Percentiles rank a stretch among this genome's conserved stretches.
Conservation (phyloP, 2,329 filamentous ascomycete species). For the Aspergillus tanneri region DNA sequence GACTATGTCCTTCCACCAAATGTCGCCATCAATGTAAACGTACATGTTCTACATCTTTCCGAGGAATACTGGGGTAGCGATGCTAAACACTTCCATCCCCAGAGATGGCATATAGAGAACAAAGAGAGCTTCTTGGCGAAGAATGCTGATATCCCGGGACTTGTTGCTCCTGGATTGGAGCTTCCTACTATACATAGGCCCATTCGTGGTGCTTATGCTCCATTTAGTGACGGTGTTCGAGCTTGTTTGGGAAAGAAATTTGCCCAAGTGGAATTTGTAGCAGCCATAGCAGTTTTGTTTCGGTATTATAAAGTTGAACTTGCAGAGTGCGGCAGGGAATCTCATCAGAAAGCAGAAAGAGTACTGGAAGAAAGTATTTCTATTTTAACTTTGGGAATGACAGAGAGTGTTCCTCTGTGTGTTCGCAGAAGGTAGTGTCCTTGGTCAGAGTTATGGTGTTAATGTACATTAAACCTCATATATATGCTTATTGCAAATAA, state of each 20-base stretch:
- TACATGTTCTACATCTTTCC: conserved; percentile 19
- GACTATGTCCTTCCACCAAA: conserved; percentile 15
- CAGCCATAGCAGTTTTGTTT: conserved; percentile 15
- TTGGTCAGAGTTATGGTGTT: no score
- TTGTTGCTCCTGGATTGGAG: conserved; percentile 18
- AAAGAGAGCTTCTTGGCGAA: conserved; percentile 21
- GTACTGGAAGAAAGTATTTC: conserved; percentile 12
- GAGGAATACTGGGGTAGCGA: conserved; percentile 24
- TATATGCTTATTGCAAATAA: no score
- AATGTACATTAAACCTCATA: no score
- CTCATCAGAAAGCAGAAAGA: conserved; percentile 6
- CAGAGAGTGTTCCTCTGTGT: conserved; percentile 16
- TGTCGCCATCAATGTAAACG: conserved; percentile 19
- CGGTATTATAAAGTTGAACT: conserved; percentile 17
- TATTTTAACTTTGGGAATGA: conserved; percentile 20
- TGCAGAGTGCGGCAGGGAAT: conserved; percentile 4
- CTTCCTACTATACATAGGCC: conserved; percentile 24
- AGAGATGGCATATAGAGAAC: conserved; percentile 23
- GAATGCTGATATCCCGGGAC: conserved; percentile 16
- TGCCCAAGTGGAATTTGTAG: conserved; percentile 27
- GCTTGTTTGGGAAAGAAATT: conserved; percentile 28
- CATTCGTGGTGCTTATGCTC: conserved; percentile 19
- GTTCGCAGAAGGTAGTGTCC: conserved; percentile 11
- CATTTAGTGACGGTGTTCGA: conserved; percentile 25
- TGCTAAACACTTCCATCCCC: conserved; percentile 13